Percentiles rank a stretch among this genome's conserved stretches.
Conservation (phyloP, 2,329 filamentous ascomycete genomes). For the Trichoderma sp. region DNA sequence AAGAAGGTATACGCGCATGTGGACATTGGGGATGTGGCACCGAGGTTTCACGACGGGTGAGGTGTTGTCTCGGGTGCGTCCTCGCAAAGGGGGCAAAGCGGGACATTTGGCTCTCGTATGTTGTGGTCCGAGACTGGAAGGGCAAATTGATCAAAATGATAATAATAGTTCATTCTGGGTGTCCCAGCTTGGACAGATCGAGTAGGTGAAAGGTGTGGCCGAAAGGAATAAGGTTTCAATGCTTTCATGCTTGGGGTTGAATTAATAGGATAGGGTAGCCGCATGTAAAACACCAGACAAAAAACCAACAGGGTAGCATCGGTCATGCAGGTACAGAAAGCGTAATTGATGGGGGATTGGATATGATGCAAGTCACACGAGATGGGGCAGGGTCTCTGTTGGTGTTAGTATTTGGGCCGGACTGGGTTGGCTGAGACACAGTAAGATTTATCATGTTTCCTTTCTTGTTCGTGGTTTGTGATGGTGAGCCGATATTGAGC, state of each 20-base stretch:
- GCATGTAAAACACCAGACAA: slow-evolving; percentile 1
- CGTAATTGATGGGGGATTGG: background rate
- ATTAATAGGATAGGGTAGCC: background rate
- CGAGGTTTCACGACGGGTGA: slow-evolving; percentile 11
- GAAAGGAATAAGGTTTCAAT: background rate
- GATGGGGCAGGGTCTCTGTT: background rate
- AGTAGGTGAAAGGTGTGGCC: background rate
- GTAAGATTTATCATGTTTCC: background rate
- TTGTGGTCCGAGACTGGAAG: background rate
- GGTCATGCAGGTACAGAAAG: background rate
- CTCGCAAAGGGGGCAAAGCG: background rate
- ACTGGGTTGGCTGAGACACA: background rate
- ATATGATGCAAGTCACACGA: background rate
- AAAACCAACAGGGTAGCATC: background rate
- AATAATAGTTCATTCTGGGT: background rate
- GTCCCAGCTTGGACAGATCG: background rate
- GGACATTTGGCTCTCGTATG: background rate
- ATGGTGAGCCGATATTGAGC: background rate
- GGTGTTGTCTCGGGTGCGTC: slow-evolving; percentile 6
- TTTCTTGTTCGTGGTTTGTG: background rate
- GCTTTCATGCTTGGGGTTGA: background rate
- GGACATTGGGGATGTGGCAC: slow-evolving; percentile 19
- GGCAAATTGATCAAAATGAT: background rate
- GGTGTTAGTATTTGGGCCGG: background rate
- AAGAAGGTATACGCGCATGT: background rate